Base-by-base conservation (phyloP, 306 rosid species). In the Castanopsis chinensis region DNA sequence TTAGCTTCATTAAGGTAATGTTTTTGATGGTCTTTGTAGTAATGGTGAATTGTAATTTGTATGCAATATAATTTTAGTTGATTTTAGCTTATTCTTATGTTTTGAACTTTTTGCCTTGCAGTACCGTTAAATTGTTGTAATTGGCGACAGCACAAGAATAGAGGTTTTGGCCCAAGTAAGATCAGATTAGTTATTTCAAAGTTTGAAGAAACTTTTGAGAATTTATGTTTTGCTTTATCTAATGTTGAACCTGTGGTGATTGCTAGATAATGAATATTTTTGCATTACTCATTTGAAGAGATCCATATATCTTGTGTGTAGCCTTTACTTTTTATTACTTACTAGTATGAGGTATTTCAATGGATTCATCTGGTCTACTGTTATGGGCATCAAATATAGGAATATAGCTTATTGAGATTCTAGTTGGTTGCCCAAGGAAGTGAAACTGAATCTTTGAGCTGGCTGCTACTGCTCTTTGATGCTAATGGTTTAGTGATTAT, bases 1-100 rank as follows among this genome's bases (percentile, higher is more conserved):
- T 95, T 73, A 97, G 99, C 57, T 95, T 95, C 90, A 91, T 95
- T 1, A 95, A 95, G 99, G 98, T 87, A 68, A 59, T 33, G 4
- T 4, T 20, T 5, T 70, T 2, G 3, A 4, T 17, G 1, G 45
- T 5, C 4, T 11, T 30, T 49, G 23, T 5, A 8, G 12, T 5
- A 0, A 5, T 52, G 5, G 70, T 28, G 7, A 5, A 6, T 64
- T 15, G 18, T 64, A 4, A 6, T 9, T 7, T n/a, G 7, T 19
- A 11, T 20, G 5, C 9, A 71, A 3, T 65, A 0, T 1, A 2
- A 6, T 51, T 4, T 1, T 55, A 4, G 52, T 11, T 9, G 8
- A 30, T 19, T 56, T 17, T 55, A 5, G 6, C 33, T 10, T 25
- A n/a, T 27, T 55, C 80, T 81, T 7, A 58, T 49, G 30, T 1